Conservation (phyloP, 106 monocot species). For the Allium cepa region DNA sequence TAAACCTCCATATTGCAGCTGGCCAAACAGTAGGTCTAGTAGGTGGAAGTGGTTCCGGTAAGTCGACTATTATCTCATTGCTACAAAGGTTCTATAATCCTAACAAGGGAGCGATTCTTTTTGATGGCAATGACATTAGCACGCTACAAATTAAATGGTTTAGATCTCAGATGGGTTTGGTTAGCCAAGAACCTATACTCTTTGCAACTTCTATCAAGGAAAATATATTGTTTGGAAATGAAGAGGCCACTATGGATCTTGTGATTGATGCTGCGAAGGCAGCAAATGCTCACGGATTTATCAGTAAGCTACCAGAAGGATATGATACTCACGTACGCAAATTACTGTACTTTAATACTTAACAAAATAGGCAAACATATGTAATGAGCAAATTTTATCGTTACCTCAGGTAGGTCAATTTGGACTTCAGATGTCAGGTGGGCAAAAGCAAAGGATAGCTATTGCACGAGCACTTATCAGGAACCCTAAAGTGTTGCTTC, state of each 20-base stretch:
- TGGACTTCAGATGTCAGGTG: conserved; percentile 27
- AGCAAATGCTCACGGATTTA: conserved; percentile 73
- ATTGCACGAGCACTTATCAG: conserved; percentile 23
- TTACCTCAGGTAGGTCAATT: conserved; percentile 18
- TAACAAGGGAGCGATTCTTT: conserved; percentile 13
- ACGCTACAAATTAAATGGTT: conserved; percentile 24
- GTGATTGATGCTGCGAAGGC: conserved; percentile 37
- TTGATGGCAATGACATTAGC: conserved; percentile 25
- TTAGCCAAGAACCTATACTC: conserved; percentile 30
- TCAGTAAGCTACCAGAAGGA: conserved; percentile 53
- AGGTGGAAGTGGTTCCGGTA: conserved; percentile 38
- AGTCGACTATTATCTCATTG: conserved; percentile 32
- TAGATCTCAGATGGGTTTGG: conserved; percentile 32
- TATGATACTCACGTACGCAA: conserved; percentile 48
- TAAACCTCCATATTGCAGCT: conserved; percentile 20
- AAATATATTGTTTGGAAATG: conserved; percentile 41
- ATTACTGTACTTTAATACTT: background rate
- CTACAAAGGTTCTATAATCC: conserved; percentile 38
- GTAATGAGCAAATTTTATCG: background rate
- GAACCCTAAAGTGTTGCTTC: conserved; percentile 16
- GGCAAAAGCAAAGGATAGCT: conserved; percentile 35
- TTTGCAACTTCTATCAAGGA: conserved; percentile 43
- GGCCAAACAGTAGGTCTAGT: conserved; percentile 26
- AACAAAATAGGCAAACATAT: background rate
- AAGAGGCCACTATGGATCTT: conserved; percentile 18